Conservation (phyloP, 148 eudicot species). For the Heliamphora exappendiculata region DNA sequence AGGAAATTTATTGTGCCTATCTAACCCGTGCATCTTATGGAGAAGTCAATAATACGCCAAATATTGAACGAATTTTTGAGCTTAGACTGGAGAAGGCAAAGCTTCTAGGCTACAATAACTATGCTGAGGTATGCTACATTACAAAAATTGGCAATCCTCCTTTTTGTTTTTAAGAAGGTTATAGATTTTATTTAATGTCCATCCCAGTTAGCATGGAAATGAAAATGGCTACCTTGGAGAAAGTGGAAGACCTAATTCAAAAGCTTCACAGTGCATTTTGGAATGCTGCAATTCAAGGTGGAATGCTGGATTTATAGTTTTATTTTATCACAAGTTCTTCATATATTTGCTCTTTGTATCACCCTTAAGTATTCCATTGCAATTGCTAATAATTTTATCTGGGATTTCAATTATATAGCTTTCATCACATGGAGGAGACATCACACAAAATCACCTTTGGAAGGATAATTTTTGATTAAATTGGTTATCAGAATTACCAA, state of each 20-base stretch:
- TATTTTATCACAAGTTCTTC: not conserved
- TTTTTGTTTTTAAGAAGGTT: constrained; percentile 3
- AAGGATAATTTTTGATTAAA: not conserved
- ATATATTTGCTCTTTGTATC: not conserved
- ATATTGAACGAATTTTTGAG: constrained; percentile 70
- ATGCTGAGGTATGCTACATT: constrained; percentile 63
- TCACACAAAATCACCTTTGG: too few species aligned
- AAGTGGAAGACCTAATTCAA: constrained; percentile 83
- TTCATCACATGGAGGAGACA: not conserved
- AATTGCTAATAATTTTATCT: not conserved
- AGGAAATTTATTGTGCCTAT: constrained; percentile 85
- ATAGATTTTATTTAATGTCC: not conserved
- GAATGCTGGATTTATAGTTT: too few species aligned
- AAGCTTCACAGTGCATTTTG: constrained; percentile 83
- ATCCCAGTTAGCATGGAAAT: constrained; percentile 82
- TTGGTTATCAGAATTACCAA: not conserved
- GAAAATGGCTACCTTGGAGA: constrained; percentile 89
- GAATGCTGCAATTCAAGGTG: constrained; percentile 81
- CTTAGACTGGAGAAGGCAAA: constrained; percentile 76
- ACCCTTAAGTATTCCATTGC: not conserved
- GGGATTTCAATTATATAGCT: not conserved
- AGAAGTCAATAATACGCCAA: constrained; percentile 71
- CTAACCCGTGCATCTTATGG: constrained; percentile 85
- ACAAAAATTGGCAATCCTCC: not conserved
- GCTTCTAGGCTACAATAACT: constrained; percentile 82